Base-by-base conservation (phyloP, 768 basidiomycete species). In the Mycena metata region DNA sequence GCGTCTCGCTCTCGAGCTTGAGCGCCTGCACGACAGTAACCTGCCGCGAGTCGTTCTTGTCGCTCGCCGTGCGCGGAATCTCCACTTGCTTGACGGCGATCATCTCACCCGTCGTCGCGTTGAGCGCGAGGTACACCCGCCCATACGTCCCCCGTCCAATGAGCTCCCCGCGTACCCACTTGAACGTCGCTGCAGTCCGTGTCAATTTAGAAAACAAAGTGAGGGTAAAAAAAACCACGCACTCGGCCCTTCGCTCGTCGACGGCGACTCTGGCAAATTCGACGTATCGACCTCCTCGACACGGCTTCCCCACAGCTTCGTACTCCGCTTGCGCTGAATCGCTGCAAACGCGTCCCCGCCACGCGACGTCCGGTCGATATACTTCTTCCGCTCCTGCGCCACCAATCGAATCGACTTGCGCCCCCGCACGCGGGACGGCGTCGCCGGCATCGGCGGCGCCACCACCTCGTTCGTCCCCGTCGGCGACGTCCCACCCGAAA, bases 51-150 rank as follows among this genome's bases (percentile, higher is more conserved):
- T 99, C 96, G 70, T 89, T 92, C 79, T 92, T 94, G 81, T 99
- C 98, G 74, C 93, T 95, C 19, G 90, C 89, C 10, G 96, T 96
- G 57, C 90, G 89, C 2, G 98, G 97, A 65, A 96, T 88, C 78
- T 99, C 98, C 52, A 99, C 98, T 80, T 99, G 98, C 80, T 99
- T 99, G 71, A 99, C 98, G 19, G 98, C 98, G 74, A 99, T 96
- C 95, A 98, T 97, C 80, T 99, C 96, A 64, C 96, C 96, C 0
- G 96, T 97, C 4, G 95, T 96, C 36, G 94, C 95, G 77, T 99
- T 99, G 66, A 99, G 83, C 19, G 95, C 98, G 61, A 99, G 89
- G 76, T 98, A 99, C 33, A 99, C 98, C 47, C 94, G 90, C 15
- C 98, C 98, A 75, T 96, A 99, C 15, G 96, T 96, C 26, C 98